Evolutionary conservation across 169 alveolate genomes (phyloP).

Genomic region (Plasmodium fragile): DNA sequence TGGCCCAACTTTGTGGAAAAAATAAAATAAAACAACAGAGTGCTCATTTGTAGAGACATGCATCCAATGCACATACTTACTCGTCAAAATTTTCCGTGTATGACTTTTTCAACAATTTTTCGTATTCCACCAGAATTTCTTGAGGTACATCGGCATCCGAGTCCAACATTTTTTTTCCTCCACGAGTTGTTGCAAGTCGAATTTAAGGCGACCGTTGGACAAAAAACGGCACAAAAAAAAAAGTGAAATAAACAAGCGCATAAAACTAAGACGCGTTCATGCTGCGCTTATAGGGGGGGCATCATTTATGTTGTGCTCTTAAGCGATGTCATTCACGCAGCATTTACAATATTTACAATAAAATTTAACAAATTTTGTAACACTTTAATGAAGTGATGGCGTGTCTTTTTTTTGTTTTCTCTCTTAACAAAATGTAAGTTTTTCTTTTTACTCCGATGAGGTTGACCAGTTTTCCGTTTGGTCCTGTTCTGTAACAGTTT

Average conservation of each 20-base stretch:
- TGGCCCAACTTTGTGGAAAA: not conserved
- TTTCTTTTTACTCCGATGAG: not conserved
- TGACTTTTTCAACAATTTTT: conserved; percentile 44
- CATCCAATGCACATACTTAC: conserved; percentile 12
- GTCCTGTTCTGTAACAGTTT: conserved; percentile 1
- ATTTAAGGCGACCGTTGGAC: not conserved
- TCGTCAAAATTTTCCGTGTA: conserved; percentile 71
- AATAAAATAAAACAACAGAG: not conserved
- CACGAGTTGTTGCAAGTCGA: not conserved
- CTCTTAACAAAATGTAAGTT: not conserved
- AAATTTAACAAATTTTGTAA: not conserved
- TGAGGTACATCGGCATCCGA: conserved; percentile 71
- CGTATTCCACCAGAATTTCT: conserved; percentile 57
- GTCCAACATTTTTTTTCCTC: conserved; percentile 46
- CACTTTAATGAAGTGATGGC: not conserved
- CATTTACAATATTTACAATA: not conserved
- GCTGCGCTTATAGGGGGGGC: not conserved
- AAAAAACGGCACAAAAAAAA: not conserved
- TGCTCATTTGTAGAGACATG: not conserved
- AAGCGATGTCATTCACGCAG: conserved; percentile 3
- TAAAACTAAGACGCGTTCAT: conserved; percentile 3
- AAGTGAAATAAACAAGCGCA: conserved; percentile 14
- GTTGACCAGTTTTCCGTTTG: not conserved
- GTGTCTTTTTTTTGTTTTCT: conserved; percentile 39
- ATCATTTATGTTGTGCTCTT: not conserved